Evolutionary conservation across 805 yeast species (phyloP).

Genomic region (Maudiozyma turicensis): DNA sequence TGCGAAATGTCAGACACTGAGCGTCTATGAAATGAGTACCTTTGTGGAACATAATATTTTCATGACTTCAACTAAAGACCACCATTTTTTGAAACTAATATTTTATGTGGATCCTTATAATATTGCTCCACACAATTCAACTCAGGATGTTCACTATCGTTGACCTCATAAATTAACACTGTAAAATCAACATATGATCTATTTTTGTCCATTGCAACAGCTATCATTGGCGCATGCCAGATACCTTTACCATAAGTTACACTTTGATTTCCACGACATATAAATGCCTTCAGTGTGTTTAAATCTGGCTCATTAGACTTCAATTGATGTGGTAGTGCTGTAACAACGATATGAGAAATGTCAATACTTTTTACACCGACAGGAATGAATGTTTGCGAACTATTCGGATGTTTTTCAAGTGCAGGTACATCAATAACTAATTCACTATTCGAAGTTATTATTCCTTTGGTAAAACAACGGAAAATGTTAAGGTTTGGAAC

Average conservation of each 20-base stretch:
- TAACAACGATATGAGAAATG: conserved; percentile 67
- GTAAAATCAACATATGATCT: conserved; percentile 58
- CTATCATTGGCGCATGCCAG: conserved; percentile 98
- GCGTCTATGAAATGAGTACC: too few relatives aligned
- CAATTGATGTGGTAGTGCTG: conserved; percentile 44
- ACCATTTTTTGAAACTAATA: neutral
- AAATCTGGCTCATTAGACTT: conserved; percentile 52
- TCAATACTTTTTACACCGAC: conserved; percentile 6
- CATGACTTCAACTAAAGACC: too few relatives aligned
- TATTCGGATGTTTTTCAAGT: conserved; percentile 72
- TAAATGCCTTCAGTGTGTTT: conserved; percentile 52
- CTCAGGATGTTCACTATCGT: conserved; percentile 48
- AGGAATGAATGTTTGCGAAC: conserved; percentile 44
- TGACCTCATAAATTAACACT: conserved; percentile 81
- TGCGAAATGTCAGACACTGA: too few relatives aligned
- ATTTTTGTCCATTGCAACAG: conserved; percentile 40
- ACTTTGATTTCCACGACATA: conserved; percentile 57
- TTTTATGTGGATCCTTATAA: neutral
- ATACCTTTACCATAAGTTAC: conserved; percentile 71
- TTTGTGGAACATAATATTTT: too few relatives aligned
- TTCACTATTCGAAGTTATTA: conserved; percentile 32
- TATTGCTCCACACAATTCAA: conserved; percentile 61
- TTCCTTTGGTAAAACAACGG: conserved; percentile 69
- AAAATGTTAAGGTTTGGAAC: conserved; percentile 76
- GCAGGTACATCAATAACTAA: conserved; percentile 39